Conservation (phyloP, 2,329 filamentous ascomycete genomes). For the Cladophialophora exuberans region DNA sequence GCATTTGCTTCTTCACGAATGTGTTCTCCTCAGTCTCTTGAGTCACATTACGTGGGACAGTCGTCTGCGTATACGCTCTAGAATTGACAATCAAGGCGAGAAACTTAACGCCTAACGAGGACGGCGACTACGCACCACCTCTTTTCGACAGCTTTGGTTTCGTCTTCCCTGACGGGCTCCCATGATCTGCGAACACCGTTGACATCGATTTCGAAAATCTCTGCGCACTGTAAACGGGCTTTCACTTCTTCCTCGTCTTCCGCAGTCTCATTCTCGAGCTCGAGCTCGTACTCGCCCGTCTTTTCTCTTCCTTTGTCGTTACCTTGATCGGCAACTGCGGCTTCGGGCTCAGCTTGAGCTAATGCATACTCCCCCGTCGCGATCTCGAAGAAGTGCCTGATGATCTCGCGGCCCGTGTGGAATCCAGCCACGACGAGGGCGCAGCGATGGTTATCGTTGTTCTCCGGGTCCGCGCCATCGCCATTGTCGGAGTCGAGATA, state of each 20-base stretch:
- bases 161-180: slow-evolving; percentile 49
- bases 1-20: no score
- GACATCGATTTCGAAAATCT: slow-evolving; percentile 35
- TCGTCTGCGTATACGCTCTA: no score
- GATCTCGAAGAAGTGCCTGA: slow-evolving; percentile 60
- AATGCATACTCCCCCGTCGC: slow-evolving; percentile 30
- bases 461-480: neutral
- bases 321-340: neutral
- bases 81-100: no score
- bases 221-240: slow-evolving; percentile 28
- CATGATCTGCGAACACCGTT: slow-evolving; percentile 49
- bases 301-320: slow-evolving; percentile 39
- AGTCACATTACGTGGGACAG: no score
- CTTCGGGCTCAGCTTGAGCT: neutral
- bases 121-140: slow-evolving; percentile 61
- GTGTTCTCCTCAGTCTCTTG: no score
- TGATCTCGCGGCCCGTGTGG: slow-evolving; percentile 60
- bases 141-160: slow-evolving; percentile 54
- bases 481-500: slow-evolving; percentile 41
- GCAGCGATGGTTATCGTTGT: no score
- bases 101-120: slow-evolving; percentile 33
- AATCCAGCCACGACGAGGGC: slow-evolving; percentile 62
- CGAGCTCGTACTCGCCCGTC: slow-evolving; percentile 39
- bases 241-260: slow-evolving; percentile 24
- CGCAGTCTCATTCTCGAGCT: neutral